Conservation (phyloP, 2,329 filamentous ascomycete genomes). For the Ascomycota sp. region DNA sequence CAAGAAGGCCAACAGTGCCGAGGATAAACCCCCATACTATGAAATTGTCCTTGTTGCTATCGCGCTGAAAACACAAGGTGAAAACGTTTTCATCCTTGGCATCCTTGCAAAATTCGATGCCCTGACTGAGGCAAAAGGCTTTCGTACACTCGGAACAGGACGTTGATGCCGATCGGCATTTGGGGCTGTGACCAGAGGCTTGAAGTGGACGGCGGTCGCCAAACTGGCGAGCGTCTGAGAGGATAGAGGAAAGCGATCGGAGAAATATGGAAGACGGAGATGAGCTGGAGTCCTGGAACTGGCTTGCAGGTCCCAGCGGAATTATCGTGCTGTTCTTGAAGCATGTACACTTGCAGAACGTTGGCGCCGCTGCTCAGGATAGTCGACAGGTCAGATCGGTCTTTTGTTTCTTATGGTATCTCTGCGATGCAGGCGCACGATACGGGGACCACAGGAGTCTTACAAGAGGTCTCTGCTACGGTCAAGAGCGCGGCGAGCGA, state of each 20-base stretch:
- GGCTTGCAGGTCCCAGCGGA: conserved; percentile 25
- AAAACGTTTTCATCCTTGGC: conserved; percentile 40
- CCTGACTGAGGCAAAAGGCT: conserved; percentile 38
- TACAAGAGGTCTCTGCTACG: too few relatives aligned
- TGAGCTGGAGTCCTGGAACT: conserved; percentile 11
- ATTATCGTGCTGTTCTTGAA: conserved; percentile 51
- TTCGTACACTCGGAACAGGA: conserved; percentile 43
- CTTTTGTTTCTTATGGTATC: too few relatives aligned
- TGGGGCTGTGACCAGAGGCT: background rate
- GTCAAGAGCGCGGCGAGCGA: too few relatives aligned
- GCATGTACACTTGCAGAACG: conserved; percentile 52
- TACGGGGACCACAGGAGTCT: too few relatives aligned
- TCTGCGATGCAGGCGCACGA: too few relatives aligned
- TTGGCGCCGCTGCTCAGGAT: conserved; percentile 28
- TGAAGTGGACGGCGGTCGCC: background rate
- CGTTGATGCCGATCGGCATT: conserved; percentile 18
- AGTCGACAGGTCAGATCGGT: background rate
- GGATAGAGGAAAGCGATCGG: conserved; percentile 6
- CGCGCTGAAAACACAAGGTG: conserved; percentile 45
- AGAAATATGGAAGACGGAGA: conserved; percentile 4
- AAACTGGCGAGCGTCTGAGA: conserved; percentile 4
- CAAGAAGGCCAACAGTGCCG: conserved; percentile 35
- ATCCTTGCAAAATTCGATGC: conserved; percentile 41
- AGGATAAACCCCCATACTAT: conserved; percentile 46
- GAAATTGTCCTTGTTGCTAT: conserved; percentile 45